Percentiles rank a stretch among this genome's conserved stretches.
Conservation (phyloP, 148 eudicot species). For the Hydrangea macrophylla region DNA sequence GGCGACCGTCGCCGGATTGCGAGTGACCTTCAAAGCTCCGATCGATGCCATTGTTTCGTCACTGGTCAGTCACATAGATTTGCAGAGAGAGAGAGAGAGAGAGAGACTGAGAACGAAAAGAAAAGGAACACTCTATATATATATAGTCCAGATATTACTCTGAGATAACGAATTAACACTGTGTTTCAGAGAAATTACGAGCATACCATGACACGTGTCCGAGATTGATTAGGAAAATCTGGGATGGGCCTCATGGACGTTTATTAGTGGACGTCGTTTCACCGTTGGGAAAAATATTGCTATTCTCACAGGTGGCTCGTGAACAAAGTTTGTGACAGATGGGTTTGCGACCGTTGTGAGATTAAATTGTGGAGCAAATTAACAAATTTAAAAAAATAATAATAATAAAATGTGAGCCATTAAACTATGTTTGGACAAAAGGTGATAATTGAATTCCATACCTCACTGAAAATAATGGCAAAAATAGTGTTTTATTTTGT, state of each 20-base stretch:
- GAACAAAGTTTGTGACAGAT: background rate
- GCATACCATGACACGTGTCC: background rate
- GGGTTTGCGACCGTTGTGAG: background rate
- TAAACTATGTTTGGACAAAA: no score
- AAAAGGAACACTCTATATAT: no score
- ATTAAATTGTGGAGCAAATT: no score
- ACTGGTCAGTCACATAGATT: background rate
- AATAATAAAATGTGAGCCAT: no score
- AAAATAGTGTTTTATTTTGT: no score
- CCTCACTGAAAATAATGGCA: no score
- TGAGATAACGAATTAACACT: background rate
- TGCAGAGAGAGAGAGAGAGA: background rate
- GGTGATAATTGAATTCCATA: no score
- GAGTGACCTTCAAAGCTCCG: slow-evolving; percentile 34
- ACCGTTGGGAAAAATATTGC: background rate
- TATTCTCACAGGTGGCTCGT: background rate
- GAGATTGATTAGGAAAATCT: background rate
- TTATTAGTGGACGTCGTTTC: background rate
- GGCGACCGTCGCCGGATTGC: slow-evolving; percentile 4
- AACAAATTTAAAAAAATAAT: no score
- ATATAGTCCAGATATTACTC: background rate
- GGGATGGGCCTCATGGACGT: background rate
- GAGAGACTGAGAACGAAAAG: background rate
- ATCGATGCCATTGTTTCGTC: slow-evolving; percentile 38
- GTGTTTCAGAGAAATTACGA: background rate